Evolutionary conservation across 345 rosid genomes (phyloP), one percentile per base, ranked within the genome.

Genomic region (Murraya koenigii): DNA sequence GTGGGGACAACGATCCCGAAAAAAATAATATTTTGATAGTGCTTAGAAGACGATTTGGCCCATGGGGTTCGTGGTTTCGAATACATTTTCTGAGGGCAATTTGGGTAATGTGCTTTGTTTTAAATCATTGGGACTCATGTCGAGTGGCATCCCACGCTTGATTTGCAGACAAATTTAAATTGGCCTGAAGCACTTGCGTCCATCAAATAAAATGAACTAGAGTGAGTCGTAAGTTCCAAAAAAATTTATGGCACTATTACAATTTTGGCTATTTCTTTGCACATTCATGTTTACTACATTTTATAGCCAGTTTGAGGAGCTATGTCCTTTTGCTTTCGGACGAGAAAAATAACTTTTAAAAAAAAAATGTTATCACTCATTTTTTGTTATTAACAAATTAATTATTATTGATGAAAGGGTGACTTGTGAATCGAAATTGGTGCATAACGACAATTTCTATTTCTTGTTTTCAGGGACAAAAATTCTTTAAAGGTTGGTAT

Each of bases 81-180:
- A 54, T 28, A 1, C 0, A n/a, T 62, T 74, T 47, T 41, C 28
- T 0, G 11, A 63, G 77, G 69, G 69, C 39, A 63, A 11, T 41
- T 20, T 63, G 32, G 77, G 67, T 13, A 60, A 22, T 66, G 25
- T 22, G 0, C 0, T 11, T 20, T 17, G 3, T 54, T 71, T 2
- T 2, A 11, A 26, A 20, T 28, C 30, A 33, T 8, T 22, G 5
- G 23, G 30, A 44, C 13, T 20, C 9, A 8, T 6, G 32, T 25
- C 69, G 82, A 82, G 83, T 67, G 85, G 83, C 78, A 77, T 25
- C 76, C 81, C 81, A 82, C 82, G 1, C 66, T 52, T 76, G 14
- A 38, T 23, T 10, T 52, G 64, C 36, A 58, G 82, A 64, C 65
- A 55, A 33, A 47, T 6, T 71, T 81, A 10, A 23, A 65, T 14